phyloP scores from a whole-genome alignment of 2,329 filamentous ascomycete species.

The Bimuria novae-zelandiae region DNA sequence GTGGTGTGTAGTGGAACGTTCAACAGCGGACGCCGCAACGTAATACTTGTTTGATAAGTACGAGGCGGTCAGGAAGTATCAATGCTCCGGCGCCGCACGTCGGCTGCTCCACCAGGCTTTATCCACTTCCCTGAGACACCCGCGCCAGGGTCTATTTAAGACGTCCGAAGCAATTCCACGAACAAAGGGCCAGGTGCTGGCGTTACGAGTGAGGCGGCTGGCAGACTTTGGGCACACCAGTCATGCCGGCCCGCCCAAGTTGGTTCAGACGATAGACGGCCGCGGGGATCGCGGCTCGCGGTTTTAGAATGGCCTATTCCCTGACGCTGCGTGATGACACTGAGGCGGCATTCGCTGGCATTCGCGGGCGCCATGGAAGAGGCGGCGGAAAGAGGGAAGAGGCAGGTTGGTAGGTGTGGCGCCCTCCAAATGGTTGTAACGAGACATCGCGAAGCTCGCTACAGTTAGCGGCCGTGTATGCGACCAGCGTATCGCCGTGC shows the following conservation, averaged over 20 bases:
- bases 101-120: constrained; percentile 11
- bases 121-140: constrained; percentile 19
- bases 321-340: constrained; percentile 29
- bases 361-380: constrained; percentile 24
- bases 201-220: constrained; percentile 33
- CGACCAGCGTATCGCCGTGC: constrained; percentile 41
- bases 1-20: constrained; percentile 26
- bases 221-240: constrained; percentile 15
- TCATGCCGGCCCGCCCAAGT: constrained; percentile 24
- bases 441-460: constrained; percentile 18
- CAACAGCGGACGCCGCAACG: constrained; percentile 19
- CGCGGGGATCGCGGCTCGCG: constrained; percentile 20
- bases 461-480: constrained; percentile 32
- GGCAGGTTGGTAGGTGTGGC: constrained; percentile 34
- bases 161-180: neutral
- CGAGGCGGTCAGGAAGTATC: constrained; percentile 38
- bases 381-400: constrained; percentile 25
- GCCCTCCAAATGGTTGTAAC: constrained; percentile 38
- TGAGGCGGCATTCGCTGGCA: constrained; percentile 38
- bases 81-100: constrained; percentile 7
- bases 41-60: constrained; percentile 24
- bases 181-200: constrained; percentile 11
- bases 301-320: constrained; percentile 26
- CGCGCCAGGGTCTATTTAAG: constrained; percentile 12
- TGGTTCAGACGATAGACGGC: constrained; percentile 1